Percentiles rank a stretch among this genome's conserved stretches.
Evolutionary conservation across 768 basidiomycete genomes (phyloP).

Genomic region (Xerocomellus dryophilus): DNA sequence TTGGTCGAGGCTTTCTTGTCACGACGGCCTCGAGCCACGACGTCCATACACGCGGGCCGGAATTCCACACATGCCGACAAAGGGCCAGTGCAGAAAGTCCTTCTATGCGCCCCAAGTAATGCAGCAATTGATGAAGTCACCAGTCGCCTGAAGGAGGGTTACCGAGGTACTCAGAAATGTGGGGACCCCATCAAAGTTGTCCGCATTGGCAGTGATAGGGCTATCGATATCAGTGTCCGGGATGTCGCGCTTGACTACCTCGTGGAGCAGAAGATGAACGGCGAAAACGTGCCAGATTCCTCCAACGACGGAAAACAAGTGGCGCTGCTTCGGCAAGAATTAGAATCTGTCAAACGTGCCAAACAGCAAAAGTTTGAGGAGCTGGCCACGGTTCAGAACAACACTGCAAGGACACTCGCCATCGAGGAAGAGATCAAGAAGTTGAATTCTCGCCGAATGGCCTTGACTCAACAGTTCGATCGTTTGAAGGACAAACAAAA

Average conservation of each 20-base stretch:
- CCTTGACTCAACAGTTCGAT: conserved; percentile 68
- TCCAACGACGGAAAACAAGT: conserved; percentile 60
- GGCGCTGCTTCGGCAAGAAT: conserved; percentile 55
- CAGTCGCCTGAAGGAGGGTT: conserved; percentile 78
- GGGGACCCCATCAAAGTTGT: conserved; percentile 74
- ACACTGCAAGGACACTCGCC: conserved; percentile 46
- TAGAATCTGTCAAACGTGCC: conserved; percentile 63
- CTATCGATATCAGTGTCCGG: conserved; percentile 75
- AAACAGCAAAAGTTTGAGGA: conserved; percentile 63
- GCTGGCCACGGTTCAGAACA: conserved; percentile 52
- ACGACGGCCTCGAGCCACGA: conserved; percentile 47
- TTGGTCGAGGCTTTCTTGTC: conserved; percentile 83
- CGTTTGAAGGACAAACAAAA: conserved; percentile 78
- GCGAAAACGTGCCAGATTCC: conserved; percentile 35
- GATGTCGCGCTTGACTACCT: conserved; percentile 86
- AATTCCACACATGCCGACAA: conserved; percentile 39
- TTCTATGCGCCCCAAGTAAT: conserved; percentile 96
- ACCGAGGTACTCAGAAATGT: conserved; percentile 52
- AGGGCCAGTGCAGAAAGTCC: conserved; percentile 60
- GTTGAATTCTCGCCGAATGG: conserved; percentile 62
- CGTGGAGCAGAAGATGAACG: conserved; percentile 71
- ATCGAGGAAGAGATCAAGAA: conserved; percentile 71
- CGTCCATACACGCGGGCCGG: conserved; percentile 49
- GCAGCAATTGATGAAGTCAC: conserved; percentile 98
- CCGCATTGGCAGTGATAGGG: conserved; percentile 76